Evolutionary conservation across 139 green algal species (phyloP).

Genomic region (Picochlorum sp.): DNA sequence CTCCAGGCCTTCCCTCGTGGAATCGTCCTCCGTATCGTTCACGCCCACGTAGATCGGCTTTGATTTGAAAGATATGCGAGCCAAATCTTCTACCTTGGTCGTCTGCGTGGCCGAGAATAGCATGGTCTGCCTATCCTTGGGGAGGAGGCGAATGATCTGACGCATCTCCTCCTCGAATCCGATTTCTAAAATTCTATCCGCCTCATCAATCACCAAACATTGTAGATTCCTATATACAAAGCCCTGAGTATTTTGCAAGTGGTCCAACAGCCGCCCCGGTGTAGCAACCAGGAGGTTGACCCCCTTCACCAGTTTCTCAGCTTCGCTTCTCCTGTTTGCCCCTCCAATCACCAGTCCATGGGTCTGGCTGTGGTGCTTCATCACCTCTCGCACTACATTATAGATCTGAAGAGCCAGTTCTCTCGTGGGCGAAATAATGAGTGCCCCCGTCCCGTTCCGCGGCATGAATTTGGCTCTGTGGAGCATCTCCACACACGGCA

Average conservation of each 20-base stretch:
- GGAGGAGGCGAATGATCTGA: constrained; percentile 90
- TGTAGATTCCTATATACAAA: constrained; percentile 74
- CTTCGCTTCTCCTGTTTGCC: constrained; percentile 89
- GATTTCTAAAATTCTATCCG: constrained; percentile 95
- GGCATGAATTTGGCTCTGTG: constrained; percentile 88
- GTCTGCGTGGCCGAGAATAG: constrained; percentile 97
- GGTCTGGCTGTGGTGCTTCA: constrained; percentile 87
- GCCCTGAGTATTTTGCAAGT: constrained; percentile 86
- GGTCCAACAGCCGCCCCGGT: constrained; percentile 91
- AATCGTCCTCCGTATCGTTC: constrained; percentile 61
- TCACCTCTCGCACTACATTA: constrained; percentile 81
- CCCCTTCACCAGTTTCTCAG: constrained; percentile 89
- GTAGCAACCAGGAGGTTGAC: constrained; percentile 93
- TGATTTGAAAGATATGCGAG: constrained; percentile 86
- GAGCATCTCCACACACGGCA: constrained; percentile 87
- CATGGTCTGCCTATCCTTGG: constrained; percentile 95
- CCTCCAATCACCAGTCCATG: constrained; percentile 96
- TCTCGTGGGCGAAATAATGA: constrained; percentile 89
- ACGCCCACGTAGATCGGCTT: constrained; percentile 94
- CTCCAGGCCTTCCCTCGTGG: constrained; percentile 86
- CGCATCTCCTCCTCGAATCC: constrained; percentile 99
- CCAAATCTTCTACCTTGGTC: constrained; percentile 94
- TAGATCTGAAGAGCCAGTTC: constrained; percentile 98
- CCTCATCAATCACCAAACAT: constrained; percentile 95
- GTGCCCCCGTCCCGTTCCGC: constrained; percentile 83